Percentiles rank a stretch among this genome's conserved stretches.
These are phyloP conservation scores for Aspergillus sp. DNA, from an alignment of 2,329 filamentous ascomycete species.

Conservation along the genomic window DNA sequence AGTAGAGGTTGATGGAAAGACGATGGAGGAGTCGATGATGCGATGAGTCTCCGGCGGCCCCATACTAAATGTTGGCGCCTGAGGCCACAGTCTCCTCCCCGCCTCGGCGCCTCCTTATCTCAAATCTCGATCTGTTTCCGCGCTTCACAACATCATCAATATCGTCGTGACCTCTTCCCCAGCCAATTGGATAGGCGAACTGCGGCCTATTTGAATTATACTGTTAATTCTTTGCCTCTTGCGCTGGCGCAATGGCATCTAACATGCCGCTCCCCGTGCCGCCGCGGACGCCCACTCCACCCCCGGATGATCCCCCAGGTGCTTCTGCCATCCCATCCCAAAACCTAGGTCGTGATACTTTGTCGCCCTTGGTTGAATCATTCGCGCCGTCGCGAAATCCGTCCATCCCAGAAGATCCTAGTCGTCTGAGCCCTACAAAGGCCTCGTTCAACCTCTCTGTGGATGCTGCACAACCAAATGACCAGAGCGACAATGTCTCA, in stretches of 20 bases:
- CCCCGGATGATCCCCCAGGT: conserved; percentile 49
- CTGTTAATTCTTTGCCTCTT: neutral
- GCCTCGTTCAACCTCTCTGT: conserved; percentile 36
- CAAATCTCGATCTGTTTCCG: neutral
- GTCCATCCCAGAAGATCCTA: conserved; percentile 20
- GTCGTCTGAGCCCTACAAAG: conserved; percentile 34
- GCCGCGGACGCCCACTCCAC: conserved; percentile 65
- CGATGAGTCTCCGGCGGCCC: conserved; percentile 13
- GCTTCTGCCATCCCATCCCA: conserved; percentile 20
- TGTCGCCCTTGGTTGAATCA: conserved; percentile 48
- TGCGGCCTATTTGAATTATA: neutral
- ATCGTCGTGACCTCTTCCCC: neutral
- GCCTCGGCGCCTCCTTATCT: neutral
- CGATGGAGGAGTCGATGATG: conserved; percentile 23
- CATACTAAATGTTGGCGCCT: conserved; percentile 17
- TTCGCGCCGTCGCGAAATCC: conserved; percentile 30
- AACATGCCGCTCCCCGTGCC: conserved; percentile 59
- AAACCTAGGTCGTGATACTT: conserved; percentile 44
- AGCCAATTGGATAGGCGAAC: conserved; percentile 1
- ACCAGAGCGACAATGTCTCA: conserved; percentile 34
- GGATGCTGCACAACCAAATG: conserved; percentile 29
- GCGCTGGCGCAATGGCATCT: conserved; percentile 53
- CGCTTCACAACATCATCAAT: neutral
- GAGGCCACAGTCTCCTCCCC: conserved; percentile 14
- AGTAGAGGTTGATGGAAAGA: conserved; percentile 9